Evolutionary conservation across 1,284 basidiomycete genomes (phyloP).

Genomic region (Microbotryum scabiosae): DNA sequence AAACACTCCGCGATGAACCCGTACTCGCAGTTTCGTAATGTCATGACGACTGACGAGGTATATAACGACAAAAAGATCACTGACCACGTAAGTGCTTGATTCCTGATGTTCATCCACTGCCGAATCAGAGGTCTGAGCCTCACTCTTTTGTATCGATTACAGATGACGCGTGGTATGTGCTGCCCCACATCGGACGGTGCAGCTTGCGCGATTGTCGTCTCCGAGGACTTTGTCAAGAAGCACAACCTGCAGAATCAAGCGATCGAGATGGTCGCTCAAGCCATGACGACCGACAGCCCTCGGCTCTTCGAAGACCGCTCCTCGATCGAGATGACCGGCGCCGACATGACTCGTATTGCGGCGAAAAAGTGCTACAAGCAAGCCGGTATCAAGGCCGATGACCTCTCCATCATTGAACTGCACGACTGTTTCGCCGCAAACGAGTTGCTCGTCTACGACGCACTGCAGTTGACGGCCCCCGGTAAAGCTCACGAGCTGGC

Average conservation of each 20-base stretch:
- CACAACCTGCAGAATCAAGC: constrained; percentile 75
- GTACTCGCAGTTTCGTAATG: constrained; percentile 73
- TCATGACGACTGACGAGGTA: constrained; percentile 62
- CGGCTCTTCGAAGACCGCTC: constrained; percentile 56
- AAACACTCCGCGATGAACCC: constrained; percentile 72
- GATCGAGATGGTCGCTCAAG: constrained; percentile 54
- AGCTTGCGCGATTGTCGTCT: constrained; percentile 65
- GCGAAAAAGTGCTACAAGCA: constrained; percentile 63
- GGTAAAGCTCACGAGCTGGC: constrained; percentile 68
- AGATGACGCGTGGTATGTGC: constrained; percentile 78
- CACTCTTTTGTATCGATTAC: constrained; percentile 34
- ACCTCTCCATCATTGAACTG: constrained; percentile 73
- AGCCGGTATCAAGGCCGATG: constrained; percentile 60
- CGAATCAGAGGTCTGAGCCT: background rate
- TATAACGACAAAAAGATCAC: constrained; percentile 39
- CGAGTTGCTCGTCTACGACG: constrained; percentile 71
- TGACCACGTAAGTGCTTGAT: constrained; percentile 6
- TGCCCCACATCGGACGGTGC: constrained; percentile 57
- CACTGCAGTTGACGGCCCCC: constrained; percentile 60
- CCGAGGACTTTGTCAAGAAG: constrained; percentile 67
- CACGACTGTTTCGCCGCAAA: constrained; percentile 61
- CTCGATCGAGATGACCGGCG: constrained; percentile 52
- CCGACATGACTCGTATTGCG: constrained; percentile 59
- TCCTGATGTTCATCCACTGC: background rate
- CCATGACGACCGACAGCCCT: constrained; percentile 57